Evolutionary conservation across 176 grass and related monocot species (phyloP).

Genomic region (Bonia amplexicaulis): DNA sequence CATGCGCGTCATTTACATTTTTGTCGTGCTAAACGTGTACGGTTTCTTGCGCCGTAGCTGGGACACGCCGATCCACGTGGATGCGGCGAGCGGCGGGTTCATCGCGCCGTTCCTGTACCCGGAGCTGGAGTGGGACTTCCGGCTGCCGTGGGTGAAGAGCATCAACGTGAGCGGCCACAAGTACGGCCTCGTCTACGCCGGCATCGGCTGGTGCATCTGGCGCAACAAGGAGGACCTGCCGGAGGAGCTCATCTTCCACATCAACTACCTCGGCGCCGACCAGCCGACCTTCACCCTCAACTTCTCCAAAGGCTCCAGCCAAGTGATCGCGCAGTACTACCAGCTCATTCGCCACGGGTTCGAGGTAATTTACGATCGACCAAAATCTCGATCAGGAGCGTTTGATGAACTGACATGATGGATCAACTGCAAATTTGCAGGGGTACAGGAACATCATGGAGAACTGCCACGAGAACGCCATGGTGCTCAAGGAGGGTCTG

Average conservation of each 20-base stretch:
- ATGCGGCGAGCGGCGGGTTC: constrained; percentile 90
- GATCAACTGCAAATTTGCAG: too few relatives aligned
- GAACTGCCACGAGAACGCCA: constrained; percentile 86
- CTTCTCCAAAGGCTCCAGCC: constrained; percentile 97
- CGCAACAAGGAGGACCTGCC: constrained; percentile 79
- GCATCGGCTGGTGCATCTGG: constrained; percentile 88
- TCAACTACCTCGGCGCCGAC: constrained; percentile 94
- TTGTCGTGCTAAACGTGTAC: too few relatives aligned
- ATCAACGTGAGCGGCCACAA: constrained; percentile 91
- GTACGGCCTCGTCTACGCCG: constrained; percentile 84
- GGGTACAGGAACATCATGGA: constrained; percentile 89
- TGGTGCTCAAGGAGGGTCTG: constrained; percentile 66
- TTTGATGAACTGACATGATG: too few relatives aligned
- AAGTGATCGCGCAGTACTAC: constrained; percentile 89
- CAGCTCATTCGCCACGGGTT: constrained; percentile 85
- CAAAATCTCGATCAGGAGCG: too few relatives aligned
- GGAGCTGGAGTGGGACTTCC: constrained; percentile 85
- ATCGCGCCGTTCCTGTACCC: constrained; percentile 92
- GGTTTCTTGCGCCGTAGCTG: too few relatives aligned
- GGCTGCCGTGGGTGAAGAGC: constrained; percentile 91
- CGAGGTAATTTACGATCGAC: constrained; percentile 55
- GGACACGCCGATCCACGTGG: constrained; percentile 89
- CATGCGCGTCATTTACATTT: too few relatives aligned
- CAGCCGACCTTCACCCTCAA: constrained; percentile 96
- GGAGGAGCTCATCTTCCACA: constrained; percentile 97